Percentiles rank a stretch among this genome's conserved stretches.
phyloP scores from a whole-genome alignment of 2,329 filamentous ascomycete genomes.

The Stagonosporopsis cucurbitacearum region DNA sequence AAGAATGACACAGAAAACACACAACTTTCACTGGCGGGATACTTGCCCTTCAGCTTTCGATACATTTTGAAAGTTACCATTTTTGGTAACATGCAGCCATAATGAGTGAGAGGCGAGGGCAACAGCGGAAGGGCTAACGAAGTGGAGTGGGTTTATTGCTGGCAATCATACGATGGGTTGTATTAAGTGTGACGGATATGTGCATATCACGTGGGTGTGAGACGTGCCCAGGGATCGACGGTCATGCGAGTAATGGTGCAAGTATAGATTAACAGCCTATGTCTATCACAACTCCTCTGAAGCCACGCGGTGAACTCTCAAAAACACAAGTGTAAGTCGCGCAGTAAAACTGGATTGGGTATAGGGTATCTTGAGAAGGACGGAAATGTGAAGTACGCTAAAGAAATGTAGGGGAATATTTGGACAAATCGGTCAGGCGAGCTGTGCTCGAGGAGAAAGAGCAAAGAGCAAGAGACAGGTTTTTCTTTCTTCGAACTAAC shows the following conservation, averaged over 20 bases:
- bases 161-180: not conserved
- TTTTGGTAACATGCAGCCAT: not conserved
- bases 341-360: not conserved
- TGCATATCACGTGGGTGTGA: not conserved
- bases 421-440: not conserved
- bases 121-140: not conserved
- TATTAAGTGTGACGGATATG: not conserved
- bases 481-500: constrained; percentile 19
- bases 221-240: not conserved
- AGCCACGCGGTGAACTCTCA: not conserved
- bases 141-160: not conserved
- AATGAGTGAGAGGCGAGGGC: not conserved
- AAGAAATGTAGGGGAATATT: not conserved
- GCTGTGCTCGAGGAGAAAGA: not conserved
- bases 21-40: not conserved
- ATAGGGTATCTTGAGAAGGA: constrained; percentile 7
- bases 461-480: not conserved
- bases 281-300: not conserved
- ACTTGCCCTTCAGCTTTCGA: not conserved
- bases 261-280: not conserved
- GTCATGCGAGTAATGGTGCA: not conserved
- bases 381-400: not conserved
- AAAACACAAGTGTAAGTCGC: not conserved
- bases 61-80: not conserved
- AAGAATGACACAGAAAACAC: not conserved